Base-by-base conservation (phyloP, 1,284 basidiomycete species). In the Cystobasidiaceae sp. region DNA sequence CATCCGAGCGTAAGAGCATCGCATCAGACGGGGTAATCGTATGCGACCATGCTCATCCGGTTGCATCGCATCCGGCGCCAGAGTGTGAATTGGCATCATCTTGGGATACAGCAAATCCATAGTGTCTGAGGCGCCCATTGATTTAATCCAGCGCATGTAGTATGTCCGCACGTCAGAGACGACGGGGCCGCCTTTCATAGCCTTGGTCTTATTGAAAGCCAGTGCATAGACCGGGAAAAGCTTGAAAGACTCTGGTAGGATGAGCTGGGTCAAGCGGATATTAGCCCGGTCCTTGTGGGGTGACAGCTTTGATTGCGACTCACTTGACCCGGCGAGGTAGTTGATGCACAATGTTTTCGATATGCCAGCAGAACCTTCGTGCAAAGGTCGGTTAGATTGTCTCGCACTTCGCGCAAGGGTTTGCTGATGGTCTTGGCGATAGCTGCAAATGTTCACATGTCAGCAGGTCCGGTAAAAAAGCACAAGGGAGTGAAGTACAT, bases 231-330 rank as follows among this genome's bases (percentile, higher is more conserved):
- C 80, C 0, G 93, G 92, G 58, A 98, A 81, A 1, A 89, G 83
- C 76, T 90, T 89, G 82, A 93, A 94, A 1, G 87, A 87, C 78
- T 98, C 96, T 0, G 96, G 96, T 33, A 98, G 84, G 70, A 99
- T 90, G 63, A 97, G 79, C 89, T 94, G 33, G 13, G 17, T 30
- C 13, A 17, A 54, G 9, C 8, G 7, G 21, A 6, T 7, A 7
- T 17, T 9, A 48, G 37, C n/a, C n/a, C 67, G n/a, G n/a, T n/a
- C n/a, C n/a, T n/a, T n/a, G n/a, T n/a, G n/a, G n/a, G n/a, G n/a
- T n/a, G n/a, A n/a, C n/a, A n/a, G n/a, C n/a, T n/a, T 37, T 34
- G 27, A 43, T 50, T 30, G 43, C 46, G 21, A 23, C 21, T 69
- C 69, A 91, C 90, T 81, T 97, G 94, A 5, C 89, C 88, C 0